Evolutionary conservation across 257 asterid genomes (phyloP).

Genomic region (Coffea canephora): DNA sequence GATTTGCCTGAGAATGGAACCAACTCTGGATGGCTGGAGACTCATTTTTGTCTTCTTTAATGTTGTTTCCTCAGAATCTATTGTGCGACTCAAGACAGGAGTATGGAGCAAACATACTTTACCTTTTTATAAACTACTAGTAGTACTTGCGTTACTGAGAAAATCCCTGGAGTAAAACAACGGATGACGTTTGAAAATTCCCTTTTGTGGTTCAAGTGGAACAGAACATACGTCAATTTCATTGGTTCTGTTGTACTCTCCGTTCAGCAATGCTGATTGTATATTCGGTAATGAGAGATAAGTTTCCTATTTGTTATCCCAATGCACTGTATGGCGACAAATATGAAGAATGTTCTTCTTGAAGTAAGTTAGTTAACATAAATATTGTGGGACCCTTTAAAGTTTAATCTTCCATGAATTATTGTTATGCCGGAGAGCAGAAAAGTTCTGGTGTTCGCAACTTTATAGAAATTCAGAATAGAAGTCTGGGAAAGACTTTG

Average conservation of each 20-base stretch:
- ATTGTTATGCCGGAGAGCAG: neutral
- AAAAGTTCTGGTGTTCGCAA: neutral
- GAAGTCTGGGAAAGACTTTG: neutral
- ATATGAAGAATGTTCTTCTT: neutral
- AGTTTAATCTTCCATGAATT: neutral
- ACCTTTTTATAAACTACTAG: neutral
- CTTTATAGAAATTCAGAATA: neutral
- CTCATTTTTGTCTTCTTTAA: constrained; percentile 26
- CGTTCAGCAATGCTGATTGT: neutral
- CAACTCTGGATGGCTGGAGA: constrained; percentile 15
- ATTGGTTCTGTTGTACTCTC: too few species aligned
- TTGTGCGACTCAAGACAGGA: neutral
- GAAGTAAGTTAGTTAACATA: neutral
- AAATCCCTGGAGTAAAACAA: neutral
- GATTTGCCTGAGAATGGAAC: constrained; percentile 17
- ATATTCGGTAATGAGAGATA: neutral
- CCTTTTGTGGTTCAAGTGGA: neutral
- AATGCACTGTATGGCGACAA: neutral
- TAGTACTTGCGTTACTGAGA: neutral
- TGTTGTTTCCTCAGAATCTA: neutral
- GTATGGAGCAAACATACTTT: constrained; percentile 15
- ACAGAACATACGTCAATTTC: neutral
- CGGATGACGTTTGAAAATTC: neutral
- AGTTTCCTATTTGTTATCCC: neutral
- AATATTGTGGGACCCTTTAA: neutral